Evolutionary conservation across 331 rosid genomes (phyloP), one percentile per base, ranked within the genome.

Genomic region (Quercus lobata): DNA sequence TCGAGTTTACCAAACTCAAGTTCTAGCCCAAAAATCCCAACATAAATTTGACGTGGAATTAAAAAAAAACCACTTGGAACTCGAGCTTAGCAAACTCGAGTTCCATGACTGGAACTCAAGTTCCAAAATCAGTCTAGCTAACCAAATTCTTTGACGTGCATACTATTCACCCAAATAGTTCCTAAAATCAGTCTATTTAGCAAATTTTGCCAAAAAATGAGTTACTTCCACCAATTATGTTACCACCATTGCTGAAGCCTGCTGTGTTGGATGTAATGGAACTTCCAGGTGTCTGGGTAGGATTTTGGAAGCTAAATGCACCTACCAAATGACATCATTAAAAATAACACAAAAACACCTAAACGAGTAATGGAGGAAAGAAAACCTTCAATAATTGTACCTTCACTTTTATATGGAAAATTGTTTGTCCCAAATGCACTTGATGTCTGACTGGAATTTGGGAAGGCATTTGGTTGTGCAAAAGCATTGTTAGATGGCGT

Each of bases 401-500:
- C 82, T 70, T n/a, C 75, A 11, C 60, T 82, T 60, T 49, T 81
- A 65, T 77, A 75, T 71, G 82, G 81, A n/a, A 80, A 66, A 81
- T 60, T 72, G 60, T 72, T 46, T 12, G 46, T 63, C 56, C 82
- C 87, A 76, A 80, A 76, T 25, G 72, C 79, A 78, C 79, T 70
- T 37, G 81, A 60, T 78, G 80, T 85, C 94, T 83, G 83, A 78
- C 65, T 68, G 44, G 80, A 73, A 84, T 19, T 75, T 57, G 75
- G 85, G 44, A 83, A 83, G 66, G 73, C 53, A 84, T 44, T 80
- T 62, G 79, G 80, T 82, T 85, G 93, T 2, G 37, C 80, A 57
- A 70, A 75, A 41, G 80, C 72, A 84, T 80, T 85, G 53, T 46
- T 74, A 68, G 57, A 78, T 62, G 91, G 83, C 55, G 85, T 73